Evolutionary conservation across 1,284 basidiomycete genomes (phyloP), one percentile per base, ranked within the genome.

Genomic region (Boletus sp.): DNA sequence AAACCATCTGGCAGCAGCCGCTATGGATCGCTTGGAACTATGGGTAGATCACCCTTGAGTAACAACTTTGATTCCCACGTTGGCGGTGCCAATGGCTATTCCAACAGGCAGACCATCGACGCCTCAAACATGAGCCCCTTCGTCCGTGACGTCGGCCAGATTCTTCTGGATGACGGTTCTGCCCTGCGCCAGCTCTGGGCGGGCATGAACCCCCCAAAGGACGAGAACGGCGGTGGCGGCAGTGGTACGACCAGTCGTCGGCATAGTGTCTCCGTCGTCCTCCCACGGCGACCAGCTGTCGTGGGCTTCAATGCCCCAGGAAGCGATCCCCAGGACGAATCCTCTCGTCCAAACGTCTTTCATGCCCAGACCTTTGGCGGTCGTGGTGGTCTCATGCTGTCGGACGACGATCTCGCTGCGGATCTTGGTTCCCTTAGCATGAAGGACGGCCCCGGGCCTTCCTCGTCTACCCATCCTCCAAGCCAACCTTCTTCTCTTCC

Each of bases 251-350:
- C 90, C 9, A 90, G 86, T 57, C 73, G 91, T 37, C 72, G 91
- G 32, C 91, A 94, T 59, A 90, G 86, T 52, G 90, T 94, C 54
- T 91, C 87, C 49, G 82, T 93, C 50, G 87, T 92, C 14, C 87
- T 84, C 62, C 82, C 85, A 0, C 74, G 85, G 13, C 69, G 82
- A 50, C 81, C 81, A 47, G 70, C n/a, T n/a, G n/a, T 83, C 50
- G 75, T 84, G 1, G 61, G 82, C 8, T 85, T 90, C 64, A 38
- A 14, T 14, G 36, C 43, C 4, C 23, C 44, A 2, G 77, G 74
- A 12, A 64, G 61, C 23, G 76, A 78, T 38, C 63, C 61, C 23
- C 60, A 67, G 34, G 78, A 82, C 33, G 79, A 80, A 34, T 60
- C 67, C 20, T 59, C 66, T 8, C 50, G 54, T 47, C 25, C 59